Conservation (phyloP, 2,329 filamentous ascomycete genomes). For the Botrytis medusae region DNA sequence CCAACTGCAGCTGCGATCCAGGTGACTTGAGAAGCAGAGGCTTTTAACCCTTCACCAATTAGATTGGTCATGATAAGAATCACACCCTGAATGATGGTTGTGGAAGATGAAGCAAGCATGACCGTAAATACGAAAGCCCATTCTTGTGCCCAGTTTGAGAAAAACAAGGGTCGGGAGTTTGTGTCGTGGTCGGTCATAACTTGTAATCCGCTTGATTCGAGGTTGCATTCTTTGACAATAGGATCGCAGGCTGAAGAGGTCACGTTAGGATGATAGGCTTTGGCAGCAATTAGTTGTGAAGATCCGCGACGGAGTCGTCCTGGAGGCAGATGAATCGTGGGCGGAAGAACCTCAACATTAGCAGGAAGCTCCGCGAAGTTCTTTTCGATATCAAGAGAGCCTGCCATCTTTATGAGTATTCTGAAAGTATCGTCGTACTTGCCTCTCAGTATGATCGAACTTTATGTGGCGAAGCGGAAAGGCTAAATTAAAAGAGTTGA, state of each 20-base stretch:
- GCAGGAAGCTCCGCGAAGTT: background rate
- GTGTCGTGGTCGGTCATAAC: slow-evolving; percentile 29
- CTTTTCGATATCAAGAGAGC: background rate
- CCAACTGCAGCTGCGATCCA: slow-evolving; percentile 66
- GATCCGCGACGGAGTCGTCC: background rate
- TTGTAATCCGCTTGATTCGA: background rate
- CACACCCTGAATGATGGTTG: slow-evolving; percentile 57
- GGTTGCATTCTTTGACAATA: slow-evolving; percentile 8
- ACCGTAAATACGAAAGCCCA: slow-evolving; percentile 42
- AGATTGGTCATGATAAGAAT: slow-evolving; percentile 62
- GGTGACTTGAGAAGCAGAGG: slow-evolving; percentile 65
- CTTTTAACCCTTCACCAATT: slow-evolving; percentile 58
- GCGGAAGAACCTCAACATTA: background rate
- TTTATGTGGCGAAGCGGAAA: background rate
- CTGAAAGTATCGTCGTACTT: background rate
- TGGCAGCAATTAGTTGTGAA: background rate
- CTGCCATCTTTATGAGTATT: background rate
- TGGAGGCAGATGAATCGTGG: background rate
- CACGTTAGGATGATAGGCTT: background rate
- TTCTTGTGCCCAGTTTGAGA: slow-evolving; percentile 33
- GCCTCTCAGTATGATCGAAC: background rate
- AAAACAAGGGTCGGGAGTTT: slow-evolving; percentile 30
- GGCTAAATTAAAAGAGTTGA: background rate
- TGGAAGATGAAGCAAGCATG: slow-evolving; percentile 65
- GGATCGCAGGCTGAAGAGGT: background rate